A percentile compares a stretch with the other conserved stretches of the same genome.
phyloP scores from a whole-genome alignment of 2,329 filamentous ascomycete species.

The Colletotrichum abscissum region DNA sequence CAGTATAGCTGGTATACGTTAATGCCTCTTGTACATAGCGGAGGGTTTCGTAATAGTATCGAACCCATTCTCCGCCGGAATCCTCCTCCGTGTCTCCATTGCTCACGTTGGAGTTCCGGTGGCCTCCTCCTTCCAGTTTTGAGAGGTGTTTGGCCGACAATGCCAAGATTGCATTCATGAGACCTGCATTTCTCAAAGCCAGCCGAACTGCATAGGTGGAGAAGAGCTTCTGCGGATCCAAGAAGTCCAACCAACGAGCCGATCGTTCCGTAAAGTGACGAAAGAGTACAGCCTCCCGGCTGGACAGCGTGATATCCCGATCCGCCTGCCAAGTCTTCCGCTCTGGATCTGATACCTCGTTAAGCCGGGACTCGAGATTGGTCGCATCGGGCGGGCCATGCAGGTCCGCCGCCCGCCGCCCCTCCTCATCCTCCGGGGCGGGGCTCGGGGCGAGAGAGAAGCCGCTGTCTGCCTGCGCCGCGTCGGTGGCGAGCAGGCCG shows the following conservation, averaged over 20 bases:
- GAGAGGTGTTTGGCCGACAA: slow-evolving; percentile 60
- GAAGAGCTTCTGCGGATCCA: slow-evolving; percentile 47
- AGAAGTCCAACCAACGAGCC: slow-evolving; percentile 42
- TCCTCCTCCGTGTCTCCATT: slow-evolving; percentile 5
- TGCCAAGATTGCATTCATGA: slow-evolving; percentile 68
- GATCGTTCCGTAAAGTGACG: slow-evolving; percentile 43
- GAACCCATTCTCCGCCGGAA: slow-evolving; percentile 45
- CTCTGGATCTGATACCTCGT: slow-evolving; percentile 36
- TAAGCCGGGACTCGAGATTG: slow-evolving; percentile 17
- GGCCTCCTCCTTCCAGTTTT: slow-evolving; percentile 5
- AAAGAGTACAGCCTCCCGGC: slow-evolving; percentile 43
- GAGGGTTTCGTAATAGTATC: slow-evolving; percentile 72
- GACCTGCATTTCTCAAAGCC: slow-evolving; percentile 62
- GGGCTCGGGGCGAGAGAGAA: slow-evolving; percentile 42
- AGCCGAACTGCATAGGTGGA: slow-evolving; percentile 46
- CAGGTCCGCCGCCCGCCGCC: background rate
- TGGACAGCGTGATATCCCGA: slow-evolving; percentile 38
- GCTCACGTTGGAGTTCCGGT: background rate
- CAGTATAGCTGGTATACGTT: slow-evolving; percentile 67
- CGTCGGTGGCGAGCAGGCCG: slow-evolving; percentile 44
- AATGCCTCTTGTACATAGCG: slow-evolving; percentile 71
- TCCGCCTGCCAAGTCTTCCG: slow-evolving; percentile 42
- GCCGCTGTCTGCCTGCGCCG: slow-evolving; percentile 45
- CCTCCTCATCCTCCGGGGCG: slow-evolving; percentile 26
- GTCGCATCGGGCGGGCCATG: slow-evolving; percentile 16